A percentile compares a stretch with the other conserved stretches of the same genome.
phyloP scores from a whole-genome alignment of 371 early-diverging fungal genomes.

The Rhizopus arrhizus region DNA sequence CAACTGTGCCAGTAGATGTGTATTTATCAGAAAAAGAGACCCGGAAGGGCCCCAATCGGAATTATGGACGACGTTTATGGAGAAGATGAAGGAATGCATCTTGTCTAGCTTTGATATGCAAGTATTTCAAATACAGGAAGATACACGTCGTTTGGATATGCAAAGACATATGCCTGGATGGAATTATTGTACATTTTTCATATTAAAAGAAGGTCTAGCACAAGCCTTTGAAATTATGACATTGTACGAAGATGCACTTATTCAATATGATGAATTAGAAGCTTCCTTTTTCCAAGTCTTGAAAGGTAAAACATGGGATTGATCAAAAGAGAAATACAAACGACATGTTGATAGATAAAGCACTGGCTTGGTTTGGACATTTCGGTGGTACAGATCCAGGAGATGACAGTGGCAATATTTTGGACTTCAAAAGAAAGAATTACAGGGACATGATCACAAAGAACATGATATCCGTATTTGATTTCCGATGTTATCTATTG shows the following conservation, averaged over 20 bases:
- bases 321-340: background rate
- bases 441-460: conserved; percentile 88
- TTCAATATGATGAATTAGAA: conserved; percentile 95
- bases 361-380: conserved; percentile 86
- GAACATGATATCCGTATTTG: conserved; percentile 91
- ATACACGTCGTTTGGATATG: conserved; percentile 84
- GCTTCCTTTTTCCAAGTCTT: conserved; percentile 90
- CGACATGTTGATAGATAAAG: conserved; percentile 58
- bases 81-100: conserved; percentile 80
- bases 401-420: conserved; percentile 86
- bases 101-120: conserved; percentile 80
- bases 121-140: conserved; percentile 81
- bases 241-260: conserved; percentile 83
- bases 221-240: conserved; percentile 85
- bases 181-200: conserved; percentile 96
- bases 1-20: conserved; percentile 45
- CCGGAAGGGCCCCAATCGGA: conserved; percentile 68
- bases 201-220: conserved; percentile 90
- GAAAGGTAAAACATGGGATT: conserved; percentile 44
- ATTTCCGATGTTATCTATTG: conserved; percentile 92
- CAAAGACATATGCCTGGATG: conserved; percentile 95
- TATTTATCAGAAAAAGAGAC: conserved; percentile 62
- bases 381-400: conserved; percentile 84
- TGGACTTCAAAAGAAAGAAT: conserved; percentile 75
- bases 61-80: conserved; percentile 77